Base-by-base conservation (phyloP, 257 asterid genomes). In the Buddleja alternifolia region DNA sequence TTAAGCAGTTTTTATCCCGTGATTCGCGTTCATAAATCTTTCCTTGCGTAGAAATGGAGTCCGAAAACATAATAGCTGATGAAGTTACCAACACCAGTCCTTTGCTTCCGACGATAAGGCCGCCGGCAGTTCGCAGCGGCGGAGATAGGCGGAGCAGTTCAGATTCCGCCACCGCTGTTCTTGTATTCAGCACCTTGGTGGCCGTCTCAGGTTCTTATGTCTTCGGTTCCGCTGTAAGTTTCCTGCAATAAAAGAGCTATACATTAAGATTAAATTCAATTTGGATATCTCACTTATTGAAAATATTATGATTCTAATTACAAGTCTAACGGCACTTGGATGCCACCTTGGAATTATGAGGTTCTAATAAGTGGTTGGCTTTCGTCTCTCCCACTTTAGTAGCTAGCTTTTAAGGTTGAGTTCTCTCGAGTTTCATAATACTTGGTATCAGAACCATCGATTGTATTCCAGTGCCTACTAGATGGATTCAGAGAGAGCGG, bases 181-280 rank as follows among this genome's bases (percentile, higher is more conserved):
- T 92, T 60, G 77, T 89, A 16, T 69, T 89, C 60, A 89, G 94
- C 84, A 85, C 97, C 55, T 44, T 83, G 9, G 86, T 88, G 60
- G 90, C 97, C 16, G 91, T 92, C 63, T 74, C 85, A 34, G 98
- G 97, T 48, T 92, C 98, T 69, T 92, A 68, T 68, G 97, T 80
- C 65, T 88, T 92, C 79, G 98, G 98, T 63, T 86, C 85, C 73
- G 93, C 96, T 41, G 98, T 92, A 77, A 88, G 96, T 80, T 46
- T 48, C 45, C 61, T 16, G 3, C 6, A 19, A 8, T 23, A 25
- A n/a, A 12, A 56, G 16, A 48, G 42, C 36, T 6, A 8, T n/a
- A 1, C 16, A 57, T 25, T n/a, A 0, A 4, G 4, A 16, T 54
- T 25, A 9, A 32, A 7, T 42, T 44, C 61, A 21, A 5, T 46